Conservation (phyloP, 129 eudicot genomes). For the Oenanthe sinensis region DNA sequence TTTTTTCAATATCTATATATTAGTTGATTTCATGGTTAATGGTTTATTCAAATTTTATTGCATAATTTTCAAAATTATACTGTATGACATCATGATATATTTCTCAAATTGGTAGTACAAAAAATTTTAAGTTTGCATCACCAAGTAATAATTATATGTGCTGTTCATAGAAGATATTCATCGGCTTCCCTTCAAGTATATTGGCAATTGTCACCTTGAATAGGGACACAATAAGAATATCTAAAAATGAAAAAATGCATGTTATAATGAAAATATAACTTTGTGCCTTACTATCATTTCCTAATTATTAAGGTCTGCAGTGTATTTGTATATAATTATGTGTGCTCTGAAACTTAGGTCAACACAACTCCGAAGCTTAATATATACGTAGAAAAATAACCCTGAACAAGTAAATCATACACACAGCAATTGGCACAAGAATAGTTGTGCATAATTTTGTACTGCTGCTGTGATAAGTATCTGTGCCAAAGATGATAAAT, state of each 20-base stretch:
- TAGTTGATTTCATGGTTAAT: not conserved
- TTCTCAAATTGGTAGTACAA: not conserved
- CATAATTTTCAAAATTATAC: not conserved
- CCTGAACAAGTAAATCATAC: not conserved
- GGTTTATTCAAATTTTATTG: too few relatives aligned
- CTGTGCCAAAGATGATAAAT: not conserved
- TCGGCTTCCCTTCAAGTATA: not conserved
- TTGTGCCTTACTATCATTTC: not conserved
- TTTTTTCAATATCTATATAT: not conserved
- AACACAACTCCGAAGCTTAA: not conserved
- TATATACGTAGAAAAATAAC: not conserved
- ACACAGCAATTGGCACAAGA: not conserved
- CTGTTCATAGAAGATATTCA: not conserved
- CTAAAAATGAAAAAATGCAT: not conserved
- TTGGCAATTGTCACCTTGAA: not conserved
- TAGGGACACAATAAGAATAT: not conserved
- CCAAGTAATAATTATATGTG: not conserved
- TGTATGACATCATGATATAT: not conserved
- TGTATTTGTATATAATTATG: not conserved
- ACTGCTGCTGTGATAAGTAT: not conserved
- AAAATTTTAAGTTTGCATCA: not conserved
- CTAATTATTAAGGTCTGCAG: not conserved
- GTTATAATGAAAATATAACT: too few relatives aligned
- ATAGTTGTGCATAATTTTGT: not conserved
- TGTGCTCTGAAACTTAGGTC: not conserved